phyloP scores from a whole-genome alignment of 2,329 filamentous ascomycete genomes.

The Harringtonia lauricola region DNA sequence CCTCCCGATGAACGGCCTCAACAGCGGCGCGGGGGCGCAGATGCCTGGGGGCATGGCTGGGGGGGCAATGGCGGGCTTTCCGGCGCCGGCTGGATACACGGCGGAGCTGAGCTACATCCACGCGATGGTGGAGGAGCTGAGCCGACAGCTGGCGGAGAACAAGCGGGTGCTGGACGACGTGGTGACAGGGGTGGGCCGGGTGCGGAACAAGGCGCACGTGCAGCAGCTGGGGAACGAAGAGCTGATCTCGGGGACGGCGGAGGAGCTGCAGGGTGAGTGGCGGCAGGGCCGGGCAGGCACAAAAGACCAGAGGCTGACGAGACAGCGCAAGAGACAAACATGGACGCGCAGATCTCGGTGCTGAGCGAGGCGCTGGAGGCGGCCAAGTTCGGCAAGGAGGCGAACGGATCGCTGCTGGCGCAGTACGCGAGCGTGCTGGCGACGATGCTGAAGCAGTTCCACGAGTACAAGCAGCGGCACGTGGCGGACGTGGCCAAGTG shows the following conservation, averaged over 20 bases:
- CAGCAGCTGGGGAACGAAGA: constrained; percentile 46
- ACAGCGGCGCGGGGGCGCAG: constrained; percentile 2
- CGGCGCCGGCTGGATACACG: constrained; percentile 57
- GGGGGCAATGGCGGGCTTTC: constrained; percentile 35
- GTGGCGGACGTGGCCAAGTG: constrained; percentile 50
- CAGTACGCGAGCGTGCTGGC: constrained; percentile 47
- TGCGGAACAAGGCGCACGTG: constrained; percentile 44
- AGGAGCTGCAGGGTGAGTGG: constrained; percentile 43
- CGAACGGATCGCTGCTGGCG: constrained; percentile 46
- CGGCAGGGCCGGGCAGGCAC: not conserved
- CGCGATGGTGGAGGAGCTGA: constrained; percentile 55
- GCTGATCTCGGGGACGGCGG: constrained; percentile 41
- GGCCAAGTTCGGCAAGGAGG: constrained; percentile 47
- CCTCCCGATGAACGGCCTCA: constrained; percentile 8
- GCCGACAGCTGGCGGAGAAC: constrained; percentile 51
- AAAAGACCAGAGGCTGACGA: not conserved
- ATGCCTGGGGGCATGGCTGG: constrained; percentile 16
- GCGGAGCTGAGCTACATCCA: constrained; percentile 60
- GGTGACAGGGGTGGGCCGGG: constrained; percentile 49
- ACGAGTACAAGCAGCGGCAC: constrained; percentile 54
- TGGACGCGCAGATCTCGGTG: constrained; percentile 47
- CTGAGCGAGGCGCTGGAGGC: constrained; percentile 52
- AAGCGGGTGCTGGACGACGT: constrained; percentile 52
- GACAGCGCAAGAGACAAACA: constrained; percentile 39
- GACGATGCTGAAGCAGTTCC: constrained; percentile 50